Base-by-base conservation (phyloP, 73 alveolate genomes). In the Uronychia setigera region DNA sequence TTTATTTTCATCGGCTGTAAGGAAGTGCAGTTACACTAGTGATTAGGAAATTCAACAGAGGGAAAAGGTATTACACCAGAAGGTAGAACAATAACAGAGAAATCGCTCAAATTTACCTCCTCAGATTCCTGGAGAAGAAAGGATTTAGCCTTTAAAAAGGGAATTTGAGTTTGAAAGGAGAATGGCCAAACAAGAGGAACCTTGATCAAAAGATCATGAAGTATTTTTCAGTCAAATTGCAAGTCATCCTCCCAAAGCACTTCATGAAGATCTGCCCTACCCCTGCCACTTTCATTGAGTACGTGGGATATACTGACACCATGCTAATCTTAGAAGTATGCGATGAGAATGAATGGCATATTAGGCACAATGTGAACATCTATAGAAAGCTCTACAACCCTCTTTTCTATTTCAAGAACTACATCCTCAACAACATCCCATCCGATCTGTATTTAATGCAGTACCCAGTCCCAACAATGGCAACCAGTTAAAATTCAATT, bases 331-430 rank as follows among this genome's bases (percentile, higher is more conserved):
- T 86, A 60, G 59, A 78, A 33, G 87, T 80, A n/a, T 60, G 79
- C 31, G 87, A 80, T 79, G 83, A 86, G 79, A 86, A 79, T 60
- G 92, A 86, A 28, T 58, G 83, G 77, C 82, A 86, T 28, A 33
- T 86, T 14, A 57, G 92, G 80, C 79, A 80, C 28, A 78, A 86
- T 60, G 32, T 31, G n/a, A 59, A 86, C 29, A 74, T 79, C 74
- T 86, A 59, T 34, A 78, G 84, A 28, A 86, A 86, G 60, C 58
- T 67, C 29, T 74, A 74, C 26, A 78, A 86, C 67, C 92, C 92
- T 27, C n/a, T 86, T 28, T 67, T 86, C 28, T 86, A 58, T 60
- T 83, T 86, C 57, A 76, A 59, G 46, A 86, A 86, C 74, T 86
- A 79, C 67, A 59, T 86, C 26, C 33, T 86, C 82, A 86, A 86